Evolutionary conservation across 1,284 basidiomycete species (phyloP), one percentile per base, ranked within the genome.

Genomic region (Grifola frondosa): DNA sequence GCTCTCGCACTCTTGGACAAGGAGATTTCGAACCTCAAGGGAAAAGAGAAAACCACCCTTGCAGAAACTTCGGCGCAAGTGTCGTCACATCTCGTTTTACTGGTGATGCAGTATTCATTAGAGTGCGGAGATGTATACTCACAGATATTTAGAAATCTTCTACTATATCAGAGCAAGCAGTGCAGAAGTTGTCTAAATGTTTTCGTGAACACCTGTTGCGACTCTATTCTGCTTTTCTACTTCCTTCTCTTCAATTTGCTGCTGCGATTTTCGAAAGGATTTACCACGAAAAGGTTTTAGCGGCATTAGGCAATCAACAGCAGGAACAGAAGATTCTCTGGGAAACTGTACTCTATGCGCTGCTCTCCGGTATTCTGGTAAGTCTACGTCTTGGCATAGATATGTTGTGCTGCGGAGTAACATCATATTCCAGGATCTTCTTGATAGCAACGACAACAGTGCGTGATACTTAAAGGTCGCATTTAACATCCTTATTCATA

Each of bases 301-400:
- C 52, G 0, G 53, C 56, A 0, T 48, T 56, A 6, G 56, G 52
- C 5, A 50, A 48, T 8, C 30, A 46, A n/a, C 40, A 37, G 2
- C 29, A 48, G 1, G 56, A 59, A n/a, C 54, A 59, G 40, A 54
- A 53, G 33, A 19, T 23, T 11, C 36, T 42, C 3, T 67, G 64
- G 66, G 63, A 67, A 25, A 30, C 39, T 0, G 50, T 65, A 11
- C 43, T 64, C 26, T 45, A 59, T 30, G 47, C 57, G 12, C 26
- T 66, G 6, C 48, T 68, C 2, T 60, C 62, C 1, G 67, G 67
- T 9, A 52, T 68, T 19, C 48, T 67, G 54, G 67, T 67, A 20
- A 31, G 62, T 54, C 11, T 30, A 9, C n/a, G 23, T 31, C 49
- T 16, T 36, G 17, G 21, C 23, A 30, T n/a, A n/a, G 5, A 12